These are phyloP conservation scores for Thermothelomyces thermophilus DNA, from an alignment of 2,329 filamentous ascomycete genomes.

Conservation along the genomic window DNA sequence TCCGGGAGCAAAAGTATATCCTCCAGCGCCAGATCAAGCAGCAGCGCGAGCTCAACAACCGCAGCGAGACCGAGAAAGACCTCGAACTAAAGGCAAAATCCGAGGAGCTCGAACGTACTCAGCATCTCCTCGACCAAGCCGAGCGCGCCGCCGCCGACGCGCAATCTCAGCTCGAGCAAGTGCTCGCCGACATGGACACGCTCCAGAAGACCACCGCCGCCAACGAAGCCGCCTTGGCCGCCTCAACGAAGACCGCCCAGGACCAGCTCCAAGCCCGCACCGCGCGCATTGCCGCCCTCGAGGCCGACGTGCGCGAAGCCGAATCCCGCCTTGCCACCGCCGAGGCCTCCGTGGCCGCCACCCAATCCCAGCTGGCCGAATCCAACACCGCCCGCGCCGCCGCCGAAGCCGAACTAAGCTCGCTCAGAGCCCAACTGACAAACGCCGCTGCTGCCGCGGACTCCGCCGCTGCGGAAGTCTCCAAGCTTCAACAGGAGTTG, in stretches of 20 bases:
- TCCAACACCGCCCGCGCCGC: constrained; percentile 11
- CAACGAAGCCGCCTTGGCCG: constrained; percentile 27
- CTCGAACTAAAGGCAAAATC: constrained; percentile 54
- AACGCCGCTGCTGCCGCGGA: constrained; percentile 22
- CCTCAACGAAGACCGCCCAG: constrained; percentile 31
- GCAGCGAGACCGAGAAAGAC: constrained; percentile 68
- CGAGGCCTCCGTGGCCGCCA: constrained; percentile 33
- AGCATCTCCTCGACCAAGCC: constrained; percentile 27
- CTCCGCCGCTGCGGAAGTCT: constrained; percentile 24
- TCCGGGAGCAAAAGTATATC: constrained; percentile 84
- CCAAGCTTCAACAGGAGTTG: constrained; percentile 38
- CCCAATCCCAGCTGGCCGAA: constrained; percentile 29
- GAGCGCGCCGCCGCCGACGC: constrained; percentile 34
- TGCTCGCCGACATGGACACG: constrained; percentile 42
- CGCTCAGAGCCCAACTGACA: constrained; percentile 32
- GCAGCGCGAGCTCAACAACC: constrained; percentile 85
- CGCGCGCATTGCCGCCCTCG: constrained; percentile 38
- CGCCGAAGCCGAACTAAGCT: constrained; percentile 26
- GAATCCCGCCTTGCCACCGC: constrained; percentile 32
- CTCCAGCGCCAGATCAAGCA: constrained; percentile 90
- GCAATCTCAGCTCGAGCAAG: constrained; percentile 44
- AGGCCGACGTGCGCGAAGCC: constrained; percentile 36
- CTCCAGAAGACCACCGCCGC: constrained; percentile 28
- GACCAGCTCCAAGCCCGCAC: constrained; percentile 40
- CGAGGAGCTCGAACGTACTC: constrained; percentile 45